Evolutionary conservation across 2,329 filamentous ascomycete genomes (phyloP).

Genomic region (Mycosphaerella sp.): DNA sequence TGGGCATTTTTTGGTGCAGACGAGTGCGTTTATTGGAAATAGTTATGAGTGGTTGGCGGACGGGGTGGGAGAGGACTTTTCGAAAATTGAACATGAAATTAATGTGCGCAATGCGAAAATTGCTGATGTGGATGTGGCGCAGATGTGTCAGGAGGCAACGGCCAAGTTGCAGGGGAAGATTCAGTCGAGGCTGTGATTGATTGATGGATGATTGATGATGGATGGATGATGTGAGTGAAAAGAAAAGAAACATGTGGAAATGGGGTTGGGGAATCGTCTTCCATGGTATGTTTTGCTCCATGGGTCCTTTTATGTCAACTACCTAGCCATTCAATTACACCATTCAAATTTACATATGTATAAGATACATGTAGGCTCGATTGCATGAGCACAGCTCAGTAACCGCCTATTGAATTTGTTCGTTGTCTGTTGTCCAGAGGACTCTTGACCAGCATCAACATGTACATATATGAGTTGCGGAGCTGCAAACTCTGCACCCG

Average conservation of each 20-base stretch:
- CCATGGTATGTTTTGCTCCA: too few relatives aligned
- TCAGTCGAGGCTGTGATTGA: background rate
- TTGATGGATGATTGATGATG: too few relatives aligned
- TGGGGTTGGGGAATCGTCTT: background rate
- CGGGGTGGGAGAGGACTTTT: slow-evolving; percentile 19
- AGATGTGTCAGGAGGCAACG: slow-evolving; percentile 20
- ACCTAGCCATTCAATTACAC: background rate
- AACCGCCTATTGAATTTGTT: too few relatives aligned
- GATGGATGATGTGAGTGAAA: too few relatives aligned
- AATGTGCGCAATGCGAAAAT: slow-evolving; percentile 20
- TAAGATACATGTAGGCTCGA: background rate
- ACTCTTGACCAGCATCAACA: too few relatives aligned
- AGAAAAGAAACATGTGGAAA: too few relatives aligned
- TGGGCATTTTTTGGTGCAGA: slow-evolving; percentile 41
- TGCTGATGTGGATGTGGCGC: slow-evolving; percentile 21
- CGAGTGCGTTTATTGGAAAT: slow-evolving; percentile 37
- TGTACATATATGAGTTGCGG: background rate
- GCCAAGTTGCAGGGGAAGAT: slow-evolving; percentile 13
- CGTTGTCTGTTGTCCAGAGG: too few relatives aligned
- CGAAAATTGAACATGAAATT: slow-evolving; percentile 22
- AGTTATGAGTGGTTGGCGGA: slow-evolving; percentile 35
- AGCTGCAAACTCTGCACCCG: background rate
- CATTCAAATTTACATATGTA: too few relatives aligned
- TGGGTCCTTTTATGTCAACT: background rate
- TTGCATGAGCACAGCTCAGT: too few relatives aligned